Percentiles rank a stretch among this genome's conserved stretches.
phyloP scores from a whole-genome alignment of 2,329 filamentous ascomycete species.

The Xylaria sp. region DNA sequence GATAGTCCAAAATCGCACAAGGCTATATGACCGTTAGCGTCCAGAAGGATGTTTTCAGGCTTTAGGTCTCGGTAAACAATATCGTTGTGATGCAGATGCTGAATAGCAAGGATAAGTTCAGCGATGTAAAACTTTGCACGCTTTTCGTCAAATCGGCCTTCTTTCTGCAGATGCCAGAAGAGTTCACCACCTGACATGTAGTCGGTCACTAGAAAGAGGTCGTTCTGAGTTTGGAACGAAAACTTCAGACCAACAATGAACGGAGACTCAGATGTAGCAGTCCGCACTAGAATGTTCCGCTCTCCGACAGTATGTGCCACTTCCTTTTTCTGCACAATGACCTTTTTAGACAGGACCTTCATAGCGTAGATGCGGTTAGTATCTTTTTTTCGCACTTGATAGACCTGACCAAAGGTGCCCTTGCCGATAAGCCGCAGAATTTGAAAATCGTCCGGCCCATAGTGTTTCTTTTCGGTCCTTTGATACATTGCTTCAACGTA shows the following conservation, averaged over 20 bases:
- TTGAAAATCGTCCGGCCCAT: conserved; percentile 93
- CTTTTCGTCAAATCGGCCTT: conserved; percentile 92
- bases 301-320: conserved; percentile 97
- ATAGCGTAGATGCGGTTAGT: conserved; percentile 96
- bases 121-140: conserved; percentile 99
- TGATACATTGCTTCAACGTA: conserved; percentile 87
- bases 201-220: conserved; percentile 97
- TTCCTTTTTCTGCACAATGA: conserved; percentile 99
- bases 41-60: conserved; percentile 94
- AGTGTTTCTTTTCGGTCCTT: conserved; percentile 85
- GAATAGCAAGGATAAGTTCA: conserved; percentile 91
- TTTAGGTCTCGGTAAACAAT: conserved; percentile 98
- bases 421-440: conserved; percentile 97
- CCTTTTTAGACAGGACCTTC: conserved; percentile 99
- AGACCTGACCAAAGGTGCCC: conserved; percentile 97
- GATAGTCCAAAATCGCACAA: conserved; percentile 97
- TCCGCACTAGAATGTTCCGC: conserved; percentile 94
- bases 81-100: conserved; percentile 94
- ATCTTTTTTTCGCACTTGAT: conserved; percentile 97
- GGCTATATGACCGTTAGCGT: conserved; percentile 97
- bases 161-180: conserved; percentile 98
- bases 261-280: conserved; percentile 91
- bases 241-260: conserved; percentile 99
- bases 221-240: conserved; percentile 96
- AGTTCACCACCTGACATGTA: conserved; percentile 99